Conservation (phyloP, 2,329 filamentous ascomycete genomes). For the Epichloe uncinata region DNA sequence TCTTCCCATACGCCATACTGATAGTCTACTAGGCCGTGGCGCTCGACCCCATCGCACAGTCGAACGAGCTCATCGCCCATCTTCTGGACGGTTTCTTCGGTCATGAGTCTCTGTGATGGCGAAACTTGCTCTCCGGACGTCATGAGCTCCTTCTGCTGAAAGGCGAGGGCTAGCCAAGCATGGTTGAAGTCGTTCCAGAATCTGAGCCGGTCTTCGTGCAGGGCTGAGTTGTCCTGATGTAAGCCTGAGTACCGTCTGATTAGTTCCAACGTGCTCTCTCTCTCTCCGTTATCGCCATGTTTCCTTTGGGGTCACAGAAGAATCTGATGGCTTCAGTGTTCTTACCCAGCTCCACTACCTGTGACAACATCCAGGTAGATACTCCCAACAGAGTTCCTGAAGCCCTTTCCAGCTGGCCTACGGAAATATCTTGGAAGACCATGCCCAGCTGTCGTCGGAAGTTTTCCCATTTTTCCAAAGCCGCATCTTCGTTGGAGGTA, state of each 20-base stretch:
- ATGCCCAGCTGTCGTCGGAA: constrained; percentile 49
- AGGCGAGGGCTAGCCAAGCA: constrained; percentile 73
- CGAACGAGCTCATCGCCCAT: constrained; percentile 73
- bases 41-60: constrained; percentile 76
- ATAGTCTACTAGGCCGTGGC: constrained; percentile 91
- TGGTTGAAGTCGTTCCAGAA: constrained; percentile 93
- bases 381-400: constrained; percentile 38
- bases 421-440: constrained; percentile 59
- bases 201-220: constrained; percentile 63
- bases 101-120: constrained; percentile 50
- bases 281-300: neutral
- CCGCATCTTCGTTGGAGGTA: constrained; percentile 42
- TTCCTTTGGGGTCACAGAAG: neutral
- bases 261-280: neutral
- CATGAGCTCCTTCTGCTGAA: constrained; percentile 70
- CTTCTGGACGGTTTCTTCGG: constrained; percentile 54
- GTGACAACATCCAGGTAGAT: constrained; percentile 42
- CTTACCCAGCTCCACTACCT: constrained; percentile 43
- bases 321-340: constrained; percentile 3
- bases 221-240: constrained; percentile 64
- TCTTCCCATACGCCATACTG: constrained; percentile 96
- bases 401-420: constrained; percentile 34
- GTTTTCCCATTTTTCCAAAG: constrained; percentile 56
- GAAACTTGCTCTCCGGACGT: constrained; percentile 43
- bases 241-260: constrained; percentile 39